Evolutionary conservation across 2,329 filamentous ascomycete genomes (phyloP), one percentile per base, ranked within the genome.

Genomic region (Colletotrichum incanum): DNA sequence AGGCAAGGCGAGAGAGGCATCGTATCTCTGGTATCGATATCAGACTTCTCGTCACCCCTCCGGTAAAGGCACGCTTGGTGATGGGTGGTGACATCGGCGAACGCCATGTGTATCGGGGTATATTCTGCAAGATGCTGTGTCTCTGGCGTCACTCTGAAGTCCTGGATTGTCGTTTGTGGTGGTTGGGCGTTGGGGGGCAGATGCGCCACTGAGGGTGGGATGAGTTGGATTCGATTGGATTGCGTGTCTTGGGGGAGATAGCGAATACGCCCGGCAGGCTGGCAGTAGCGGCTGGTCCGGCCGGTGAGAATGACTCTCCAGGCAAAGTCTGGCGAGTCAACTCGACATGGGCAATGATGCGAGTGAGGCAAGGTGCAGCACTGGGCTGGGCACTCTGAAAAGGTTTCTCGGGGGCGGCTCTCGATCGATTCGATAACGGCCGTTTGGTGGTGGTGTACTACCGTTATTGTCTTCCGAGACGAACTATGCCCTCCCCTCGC

Each of bases 111-210:
- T 66, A 34, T 26, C 49, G 49, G 60, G 47, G 31, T 54, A 55
- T 34, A 71, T 73, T 65, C 67, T 73, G 71, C 71, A 71, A 73
- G 67, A 71, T 71, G 61, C 43, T 73, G 67, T 71, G 41, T 56
- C 49, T 73, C 71, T 73, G 71, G 71, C 71, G 71, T 73, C 67
- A 71, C 67, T 23, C 34, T 37, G 5, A 34, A 20, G 64, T 23
- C 52, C 54, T 28, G 43, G n/a, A 43, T 41, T 47, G 47, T 58
- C 7, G 34, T 41, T 16, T 41, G 20, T 45, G 34, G 31, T 58
- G 62, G 67, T 58, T 66, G 43, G 54, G 62, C 66, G 61, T 64
- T 61, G 65, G 37, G 45, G 39, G 60, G 31, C 45, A 49, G 34
- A 18, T 12, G 47, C 60, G 45, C 45, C 65, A 50, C 52, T 43